A percentile compares a stretch with the other conserved stretches of the same genome.
These are phyloP conservation scores for Globisporangium cederbergense DNA, from an alignment of 352 stramenopile species.

Conservation along the genomic window DNA sequence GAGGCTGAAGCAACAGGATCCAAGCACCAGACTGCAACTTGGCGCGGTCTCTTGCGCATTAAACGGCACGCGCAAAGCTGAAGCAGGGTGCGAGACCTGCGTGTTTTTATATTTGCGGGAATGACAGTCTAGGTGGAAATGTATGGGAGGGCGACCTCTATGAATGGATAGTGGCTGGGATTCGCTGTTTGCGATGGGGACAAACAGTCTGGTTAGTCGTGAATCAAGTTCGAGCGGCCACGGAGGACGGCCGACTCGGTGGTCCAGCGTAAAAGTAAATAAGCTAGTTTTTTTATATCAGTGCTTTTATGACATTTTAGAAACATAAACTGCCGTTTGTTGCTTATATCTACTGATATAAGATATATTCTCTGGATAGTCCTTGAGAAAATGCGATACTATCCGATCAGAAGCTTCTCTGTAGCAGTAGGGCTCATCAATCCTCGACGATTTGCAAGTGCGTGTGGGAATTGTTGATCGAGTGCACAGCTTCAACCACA, in stretches of 20 bases:
- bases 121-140: not conserved
- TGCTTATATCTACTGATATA: no score
- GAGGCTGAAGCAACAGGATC: not conserved
- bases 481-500: not conserved
- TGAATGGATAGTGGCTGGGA: not conserved
- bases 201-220: slow-evolving; percentile 6
- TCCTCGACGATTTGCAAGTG: not conserved
- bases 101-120: not conserved
- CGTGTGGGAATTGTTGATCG: not conserved
- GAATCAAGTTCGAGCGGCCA: not conserved
- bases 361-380: no score
- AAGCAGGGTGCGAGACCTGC: not conserved
- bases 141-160: not conserved
- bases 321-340: no score
- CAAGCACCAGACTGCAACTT: slow-evolving; percentile 16
- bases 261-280: no score
- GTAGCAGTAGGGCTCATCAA: not conserved
- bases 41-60: slow-evolving; percentile 5
- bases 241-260: not conserved
- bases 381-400: no score
- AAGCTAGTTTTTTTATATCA: no score
- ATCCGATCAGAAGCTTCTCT: not conserved
- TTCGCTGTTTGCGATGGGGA: not conserved
- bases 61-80: slow-evolving; percentile 10
- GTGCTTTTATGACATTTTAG: no score